Evolutionary conservation across 257 asterid species (phyloP), one percentile per base, ranked within the genome.

Genomic region (Knoxia roxburghii): DNA sequence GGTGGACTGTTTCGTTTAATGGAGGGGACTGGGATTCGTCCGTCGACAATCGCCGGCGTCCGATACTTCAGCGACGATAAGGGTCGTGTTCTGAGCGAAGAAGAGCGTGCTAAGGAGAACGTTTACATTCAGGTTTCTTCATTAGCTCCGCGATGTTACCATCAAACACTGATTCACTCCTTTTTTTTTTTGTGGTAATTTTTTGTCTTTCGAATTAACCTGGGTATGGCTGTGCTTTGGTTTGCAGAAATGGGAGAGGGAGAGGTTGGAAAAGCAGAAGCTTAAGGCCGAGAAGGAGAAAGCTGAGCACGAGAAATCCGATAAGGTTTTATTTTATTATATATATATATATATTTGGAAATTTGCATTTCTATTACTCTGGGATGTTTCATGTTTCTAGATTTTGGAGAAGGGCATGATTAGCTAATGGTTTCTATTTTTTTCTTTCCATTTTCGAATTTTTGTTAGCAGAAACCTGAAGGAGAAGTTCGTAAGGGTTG

Each of bases 21-120:
- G 85, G 81, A 76, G 71, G 73, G 75, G 33, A 65, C 64, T 69
- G 56, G 56, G 56, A 74, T 75, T 33, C 77, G 75, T 72, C 70
- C 85, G 68, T 59, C 84, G 65, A 68, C 87, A 18, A 39, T 59
- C 61, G 71, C 78, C 37, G 76, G 74, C 64, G 79, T 56, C 60
- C 91, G 85, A 57, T 85, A 74, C 73, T 83, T 82, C 76, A 68
- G 86, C 73, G 90, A 88, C n/a, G 74, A 51, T 40, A 81, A 76
- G 70, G 98, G 95, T 26, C 89, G 98, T 1, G 55, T 91, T 10
- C 82, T 92, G 65, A 77, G 86, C 23, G 98, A 93, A 76, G 97
- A 93, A 81, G 92, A 87, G 79, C 95, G 85, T 32, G 99, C 97
- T 49, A 78, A 81, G 74, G 99, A 93, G 76, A 77, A 82, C 61